phyloP scores from a whole-genome alignment of 2,329 filamentous ascomycete species.

The Calonectria pseudoreteaudii region DNA sequence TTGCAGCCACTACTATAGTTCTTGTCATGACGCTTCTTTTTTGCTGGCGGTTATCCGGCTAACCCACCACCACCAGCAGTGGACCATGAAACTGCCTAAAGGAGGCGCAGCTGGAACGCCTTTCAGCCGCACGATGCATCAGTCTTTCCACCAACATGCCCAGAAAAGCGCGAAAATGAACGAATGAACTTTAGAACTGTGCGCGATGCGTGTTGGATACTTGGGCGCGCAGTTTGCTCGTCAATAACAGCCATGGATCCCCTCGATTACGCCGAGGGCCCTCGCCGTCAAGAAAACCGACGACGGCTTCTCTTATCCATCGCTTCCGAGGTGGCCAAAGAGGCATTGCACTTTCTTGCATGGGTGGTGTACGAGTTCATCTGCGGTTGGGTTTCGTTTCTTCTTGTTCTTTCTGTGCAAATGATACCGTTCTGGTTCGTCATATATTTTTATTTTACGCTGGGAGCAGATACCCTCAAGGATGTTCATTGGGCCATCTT shows the following conservation, averaged over 20 bases:
- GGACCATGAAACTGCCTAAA: slow-evolving; percentile 2
- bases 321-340: slow-evolving; percentile 1
- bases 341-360: neutral
- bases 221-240: neutral
- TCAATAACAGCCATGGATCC: neutral
- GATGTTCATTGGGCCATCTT: neutral
- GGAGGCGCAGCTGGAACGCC: neutral
- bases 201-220: neutral
- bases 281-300: neutral
- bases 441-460: neutral
- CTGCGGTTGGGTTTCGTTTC: neutral
- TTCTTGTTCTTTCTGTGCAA: neutral
- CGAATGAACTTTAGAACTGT: neutral
- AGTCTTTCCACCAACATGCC: neutral
- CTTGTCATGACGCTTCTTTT: neutral
- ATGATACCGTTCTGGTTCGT: neutral
- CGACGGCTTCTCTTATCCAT: slow-evolving; percentile 6
- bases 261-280: neutral
- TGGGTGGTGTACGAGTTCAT: neutral
- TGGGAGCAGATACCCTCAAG: neutral
- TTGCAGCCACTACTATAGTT: neutral
- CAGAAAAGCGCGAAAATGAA: neutral
- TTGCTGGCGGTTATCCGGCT: neutral
- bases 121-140: neutral
- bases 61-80: neutral